Conservation (phyloP, 1,139 yeast genomes). For the Komagataea norvegica region DNA sequence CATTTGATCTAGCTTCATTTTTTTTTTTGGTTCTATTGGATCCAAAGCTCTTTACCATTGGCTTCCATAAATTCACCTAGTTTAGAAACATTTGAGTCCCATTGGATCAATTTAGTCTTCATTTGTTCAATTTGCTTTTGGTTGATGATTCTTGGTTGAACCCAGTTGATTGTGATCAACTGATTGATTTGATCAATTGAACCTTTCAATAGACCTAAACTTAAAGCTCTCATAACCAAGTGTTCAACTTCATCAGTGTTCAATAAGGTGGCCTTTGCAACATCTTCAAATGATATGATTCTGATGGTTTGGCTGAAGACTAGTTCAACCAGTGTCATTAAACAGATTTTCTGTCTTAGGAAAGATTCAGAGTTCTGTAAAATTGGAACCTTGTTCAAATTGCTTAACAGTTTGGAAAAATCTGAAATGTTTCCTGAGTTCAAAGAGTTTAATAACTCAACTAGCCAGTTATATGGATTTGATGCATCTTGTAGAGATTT, state of each 20-base stretch:
- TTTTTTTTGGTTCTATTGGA: no score
- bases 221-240: conserved; percentile 85
- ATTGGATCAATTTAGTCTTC: conserved; percentile 64
- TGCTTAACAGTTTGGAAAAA: conserved; percentile 49
- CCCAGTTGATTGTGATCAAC: conserved; percentile 81
- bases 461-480: conserved; percentile 63
- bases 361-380: conserved; percentile 59
- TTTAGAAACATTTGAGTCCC: conserved; percentile 72
- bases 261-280: conserved; percentile 70
- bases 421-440: conserved; percentile 72
- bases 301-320: conserved; percentile 77
- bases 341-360: conserved; percentile 83
- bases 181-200: conserved; percentile 81
- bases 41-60: conserved; percentile 61
- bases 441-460: conserved; percentile 61
- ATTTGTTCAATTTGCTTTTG: conserved; percentile 71
- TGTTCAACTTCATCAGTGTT: conserved; percentile 70
- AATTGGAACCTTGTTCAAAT: conserved; percentile 50
- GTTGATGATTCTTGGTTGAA: conserved; percentile 91
- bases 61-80: conserved; percentile 57
- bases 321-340: conserved; percentile 86
- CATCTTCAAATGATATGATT: conserved; percentile 65
- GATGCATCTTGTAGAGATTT: conserved; percentile 45
- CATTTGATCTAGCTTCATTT: no score
- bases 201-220: conserved; percentile 79